Base-by-base conservation (phyloP, 805 yeast genomes). In the Saturnispora galanensis region DNA sequence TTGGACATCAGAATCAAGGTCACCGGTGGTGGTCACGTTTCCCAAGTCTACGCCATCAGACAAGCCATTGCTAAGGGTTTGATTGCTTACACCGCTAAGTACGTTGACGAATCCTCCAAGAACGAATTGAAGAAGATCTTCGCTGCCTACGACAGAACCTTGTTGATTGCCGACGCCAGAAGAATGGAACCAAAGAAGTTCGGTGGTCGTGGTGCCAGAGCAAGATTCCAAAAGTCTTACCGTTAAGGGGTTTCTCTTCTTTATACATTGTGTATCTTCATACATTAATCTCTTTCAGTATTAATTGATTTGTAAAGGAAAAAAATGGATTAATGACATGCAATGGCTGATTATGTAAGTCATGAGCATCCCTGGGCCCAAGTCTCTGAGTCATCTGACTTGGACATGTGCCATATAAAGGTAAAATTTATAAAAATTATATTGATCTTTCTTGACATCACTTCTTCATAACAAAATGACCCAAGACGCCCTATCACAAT, bases 121-220 rank as follows among this genome's bases (percentile, higher is more conserved):
- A 90, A 90, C 79, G 97, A 90, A 79, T 83, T 93, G 73, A 93
- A 93, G 95, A 89, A 88, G 79, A 83, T 94, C 65, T 87, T 89
- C 77, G 80, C 90, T 59, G 69, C 95, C 66, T 94, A 89, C 83
- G 98, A 93, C 90, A 89, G 96, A 82, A 87, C 97, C 72, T 84
- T 93, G 72, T 84, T 93, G 77, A 93, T 93, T 73, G 97, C 98
- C 66, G 98, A 93, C 75, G 79, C 97, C 65, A 88, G 98, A 85
- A 90, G 95, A 84, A 83, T 89, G 84, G 98, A 93, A 81, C 98
- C 98, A 83, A 93, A 93, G 97, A 93, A 93, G 82, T 93, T 93
- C 81, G 98, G 98, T 81, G 98, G 98, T 82, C 95, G 95, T 76
- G 98, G 98, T 86, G 98, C 98, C 78, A 93, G 98, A 81, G 93